phyloP scores from a whole-genome alignment of 108 stramenopile species.

The Mayamaea pseudoterrestris region DNA sequence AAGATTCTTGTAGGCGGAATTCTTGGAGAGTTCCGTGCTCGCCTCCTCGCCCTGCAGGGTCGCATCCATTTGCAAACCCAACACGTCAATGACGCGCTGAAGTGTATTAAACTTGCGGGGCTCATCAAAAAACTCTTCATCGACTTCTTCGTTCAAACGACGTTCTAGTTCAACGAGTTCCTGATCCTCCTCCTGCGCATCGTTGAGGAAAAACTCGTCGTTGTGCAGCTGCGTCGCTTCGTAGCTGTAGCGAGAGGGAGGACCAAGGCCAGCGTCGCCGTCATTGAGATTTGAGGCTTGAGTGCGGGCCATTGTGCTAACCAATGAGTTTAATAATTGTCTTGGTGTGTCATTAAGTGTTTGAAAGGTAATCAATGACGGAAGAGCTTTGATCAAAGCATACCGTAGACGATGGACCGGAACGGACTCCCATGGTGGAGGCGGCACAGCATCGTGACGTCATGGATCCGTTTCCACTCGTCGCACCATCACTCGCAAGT shows the following conservation, averaged over 20 bases:
- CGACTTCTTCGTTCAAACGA: conserved; percentile 40
- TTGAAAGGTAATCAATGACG: no score
- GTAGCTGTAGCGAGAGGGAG: background rate
- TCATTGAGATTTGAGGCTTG: no score
- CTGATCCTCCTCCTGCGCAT: conserved; percentile 2
- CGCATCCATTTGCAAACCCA: conserved; percentile 47
- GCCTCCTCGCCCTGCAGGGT: conserved; percentile 2
- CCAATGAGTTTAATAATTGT: no score
- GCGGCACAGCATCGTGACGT: no score
- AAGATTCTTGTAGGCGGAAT: conserved; percentile 40
- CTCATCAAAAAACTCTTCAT: conserved; percentile 71
- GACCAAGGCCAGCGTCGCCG: background rate
- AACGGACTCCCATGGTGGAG: no score
- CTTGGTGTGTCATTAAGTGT: no score
- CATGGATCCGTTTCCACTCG: no score
- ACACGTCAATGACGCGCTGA: conserved; percentile 69
- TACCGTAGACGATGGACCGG: no score
- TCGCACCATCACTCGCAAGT: no score
- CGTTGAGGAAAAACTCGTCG: background rate
- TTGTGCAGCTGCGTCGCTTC: background rate
- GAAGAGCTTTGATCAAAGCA: no score
- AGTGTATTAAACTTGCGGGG: conserved; percentile 57
- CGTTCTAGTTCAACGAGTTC: conserved; percentile 31
- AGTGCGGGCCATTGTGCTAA: no score
- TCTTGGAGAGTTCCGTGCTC: conserved; percentile 12